A percentile compares a stretch with the other conserved stretches of the same genome.
phyloP scores from a whole-genome alignment of 495 filamentous ascomycete species.

The Schizothecium vesticola region DNA sequence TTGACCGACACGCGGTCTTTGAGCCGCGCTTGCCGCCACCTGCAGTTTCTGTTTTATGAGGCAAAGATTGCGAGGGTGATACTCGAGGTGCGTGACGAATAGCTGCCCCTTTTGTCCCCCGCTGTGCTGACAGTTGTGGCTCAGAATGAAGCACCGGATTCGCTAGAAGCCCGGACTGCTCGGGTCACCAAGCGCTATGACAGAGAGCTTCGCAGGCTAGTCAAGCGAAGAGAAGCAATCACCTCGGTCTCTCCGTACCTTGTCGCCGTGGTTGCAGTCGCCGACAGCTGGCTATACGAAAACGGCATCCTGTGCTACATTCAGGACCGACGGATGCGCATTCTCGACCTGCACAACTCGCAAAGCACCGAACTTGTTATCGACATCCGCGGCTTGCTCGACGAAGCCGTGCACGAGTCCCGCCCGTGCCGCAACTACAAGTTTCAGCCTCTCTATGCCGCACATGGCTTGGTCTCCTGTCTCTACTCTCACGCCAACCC shows the following conservation, averaged over 20 bases:
- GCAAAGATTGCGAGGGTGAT: conserved; percentile 56
- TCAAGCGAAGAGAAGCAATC: conserved; percentile 58
- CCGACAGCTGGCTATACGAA: conserved; percentile 56
- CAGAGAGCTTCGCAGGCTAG: conserved; percentile 52
- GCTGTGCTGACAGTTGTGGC: conserved; percentile 15
- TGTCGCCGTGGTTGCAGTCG: conserved; percentile 54
- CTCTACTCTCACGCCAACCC: conserved; percentile 38
- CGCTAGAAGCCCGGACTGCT: conserved; percentile 54
- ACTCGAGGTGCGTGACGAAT: conserved; percentile 46
- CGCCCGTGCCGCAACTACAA: conserved; percentile 35
- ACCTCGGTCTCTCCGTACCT: conserved; percentile 59
- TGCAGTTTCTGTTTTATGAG: conserved; percentile 51
- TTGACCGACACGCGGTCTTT: conserved; percentile 48
- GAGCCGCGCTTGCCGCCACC: conserved; percentile 45
- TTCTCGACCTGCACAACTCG: conserved; percentile 55
- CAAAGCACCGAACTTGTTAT: conserved; percentile 52
- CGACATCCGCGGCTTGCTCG: conserved; percentile 47
- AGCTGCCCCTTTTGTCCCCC: neutral
- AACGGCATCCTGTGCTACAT: conserved; percentile 62
- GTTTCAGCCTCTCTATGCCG: conserved; percentile 57
- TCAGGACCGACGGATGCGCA: conserved; percentile 50
- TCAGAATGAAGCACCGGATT: conserved; percentile 51
- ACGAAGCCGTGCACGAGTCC: conserved; percentile 27
- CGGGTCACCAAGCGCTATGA: conserved; percentile 44
- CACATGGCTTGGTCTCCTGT: conserved; percentile 56